A percentile compares a stretch with the other conserved stretches of the same genome.
These are phyloP conservation scores for Aspergillus vadensis DNA, from an alignment of 2,329 filamentous ascomycete genomes.

Conservation along the genomic window DNA sequence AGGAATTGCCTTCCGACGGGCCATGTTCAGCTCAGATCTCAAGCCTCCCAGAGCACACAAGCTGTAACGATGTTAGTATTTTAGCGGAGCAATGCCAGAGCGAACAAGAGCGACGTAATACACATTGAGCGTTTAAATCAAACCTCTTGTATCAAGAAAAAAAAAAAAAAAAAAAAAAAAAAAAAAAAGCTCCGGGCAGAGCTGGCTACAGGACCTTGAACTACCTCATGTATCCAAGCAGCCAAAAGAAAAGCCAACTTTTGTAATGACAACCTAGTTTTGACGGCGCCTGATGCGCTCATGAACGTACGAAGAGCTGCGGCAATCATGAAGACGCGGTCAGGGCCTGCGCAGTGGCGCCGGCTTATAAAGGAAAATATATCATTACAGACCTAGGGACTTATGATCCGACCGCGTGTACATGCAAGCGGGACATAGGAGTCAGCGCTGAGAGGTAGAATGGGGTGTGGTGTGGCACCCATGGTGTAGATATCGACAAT, in stretches of 20 bases:
- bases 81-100: no score
- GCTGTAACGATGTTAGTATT: no score
- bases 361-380: conserved; percentile 65
- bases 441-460: conserved; percentile 61
- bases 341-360: conserved; percentile 61
- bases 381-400: conserved; percentile 60
- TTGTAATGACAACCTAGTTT: conserved; percentile 63
- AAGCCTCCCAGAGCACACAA: no score
- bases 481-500: conserved; percentile 18
- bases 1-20: no score
- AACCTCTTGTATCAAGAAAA: conserved; percentile 33
- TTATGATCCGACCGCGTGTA: conserved; percentile 62
- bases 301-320: conserved; percentile 54
- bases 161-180: conserved; percentile 32
- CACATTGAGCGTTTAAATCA: conserved; percentile 35
- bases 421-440: conserved; percentile 55
- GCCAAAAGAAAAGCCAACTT: conserved; percentile 61
- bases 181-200: conserved; percentile 40
- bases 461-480: conserved; percentile 25
- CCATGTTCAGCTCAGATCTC: no score
- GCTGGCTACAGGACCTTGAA: conserved; percentile 44
- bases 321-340: conserved; percentile 52
- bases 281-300: conserved; percentile 67
- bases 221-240: conserved; percentile 43
- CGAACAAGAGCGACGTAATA: no score